A percentile compares a stretch with the other conserved stretches of the same genome.
Conservation (phyloP, 352 stramenopile genomes). For the Pythium scleroteichum region DNA sequence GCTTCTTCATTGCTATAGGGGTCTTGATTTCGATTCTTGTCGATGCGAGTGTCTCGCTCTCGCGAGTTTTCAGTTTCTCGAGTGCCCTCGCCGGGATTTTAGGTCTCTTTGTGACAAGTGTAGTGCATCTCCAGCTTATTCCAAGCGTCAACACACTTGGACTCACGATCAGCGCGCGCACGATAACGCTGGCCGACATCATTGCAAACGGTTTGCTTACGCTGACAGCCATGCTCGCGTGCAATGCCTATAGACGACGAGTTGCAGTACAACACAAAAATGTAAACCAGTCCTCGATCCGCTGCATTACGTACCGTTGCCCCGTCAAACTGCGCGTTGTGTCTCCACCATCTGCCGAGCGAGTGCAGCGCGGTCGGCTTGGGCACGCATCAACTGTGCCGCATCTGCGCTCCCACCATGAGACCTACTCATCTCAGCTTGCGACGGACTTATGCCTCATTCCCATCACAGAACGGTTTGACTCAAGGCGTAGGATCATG, state of each 20-base stretch:
- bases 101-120: background rate
- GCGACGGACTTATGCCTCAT: conserved; percentile 10
- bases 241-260: conserved; percentile 30
- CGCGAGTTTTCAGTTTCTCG: background rate
- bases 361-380: background rate
- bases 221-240: conserved; percentile 25
- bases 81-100: background rate
- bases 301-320: conserved; percentile 30
- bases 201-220: conserved; percentile 29
- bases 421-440: background rate
- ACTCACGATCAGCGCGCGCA: conserved; percentile 1
- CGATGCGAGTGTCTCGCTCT: conserved; percentile 28
- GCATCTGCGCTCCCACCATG: background rate
- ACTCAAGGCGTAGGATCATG: background rate
- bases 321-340: conserved; percentile 14
- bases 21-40: conserved; percentile 26
- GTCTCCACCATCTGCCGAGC: background rate
- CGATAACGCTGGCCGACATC: conserved; percentile 2
- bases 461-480: background rate
- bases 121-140: conserved; percentile 7
- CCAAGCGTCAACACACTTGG: background rate
- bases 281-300: conserved; percentile 15
- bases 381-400: conserved; percentile 4
- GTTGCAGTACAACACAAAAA: conserved; percentile 4
- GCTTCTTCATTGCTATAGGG: conserved; percentile 22